Percentiles rank a stretch among this genome's conserved stretches.
Conservation (phyloP, 257 asterid genomes). For the Eucommia ulmoides region DNA sequence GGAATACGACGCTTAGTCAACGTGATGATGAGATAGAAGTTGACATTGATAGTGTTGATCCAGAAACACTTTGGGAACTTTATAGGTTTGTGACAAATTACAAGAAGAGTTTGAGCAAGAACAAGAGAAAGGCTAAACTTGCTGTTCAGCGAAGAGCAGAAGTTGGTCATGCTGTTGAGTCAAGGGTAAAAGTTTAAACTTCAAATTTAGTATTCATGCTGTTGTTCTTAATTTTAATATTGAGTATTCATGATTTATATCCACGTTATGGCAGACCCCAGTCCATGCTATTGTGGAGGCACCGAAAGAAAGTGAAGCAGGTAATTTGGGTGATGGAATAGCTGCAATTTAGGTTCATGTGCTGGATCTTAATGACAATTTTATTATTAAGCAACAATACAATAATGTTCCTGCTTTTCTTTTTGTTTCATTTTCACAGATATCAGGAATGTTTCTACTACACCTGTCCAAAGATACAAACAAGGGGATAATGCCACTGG, state of each 20-base stretch:
- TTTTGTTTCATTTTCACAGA: constrained; percentile 1
- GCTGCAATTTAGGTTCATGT: too few species aligned
- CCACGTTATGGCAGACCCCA: constrained; percentile 7
- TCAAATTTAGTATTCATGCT: background rate
- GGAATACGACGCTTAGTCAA: constrained; percentile 12
- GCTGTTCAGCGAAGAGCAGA: constrained; percentile 5
- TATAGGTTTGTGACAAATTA: constrained; percentile 21
- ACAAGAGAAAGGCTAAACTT: constrained; percentile 11
- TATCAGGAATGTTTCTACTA: constrained; percentile 4
- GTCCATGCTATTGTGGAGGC: constrained; percentile 5
- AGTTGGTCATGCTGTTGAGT: constrained; percentile 5
- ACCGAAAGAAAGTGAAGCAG: constrained; percentile 5
- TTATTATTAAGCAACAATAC: background rate
- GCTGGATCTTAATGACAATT: background rate
- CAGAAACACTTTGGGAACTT: constrained; percentile 20
- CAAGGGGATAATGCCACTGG: constrained; percentile 11
- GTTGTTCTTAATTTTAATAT: too few species aligned
- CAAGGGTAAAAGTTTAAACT: constrained; percentile 10
- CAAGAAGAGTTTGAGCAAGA: constrained; percentile 15
- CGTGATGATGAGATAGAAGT: constrained; percentile 17
- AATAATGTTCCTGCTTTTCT: too few species aligned
- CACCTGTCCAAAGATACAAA: background rate
- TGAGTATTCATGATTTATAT: background rate
- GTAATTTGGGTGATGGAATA: constrained; percentile 8
- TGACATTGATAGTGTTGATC: constrained; percentile 17